Evolutionary conservation across 805 yeast species (phyloP), one percentile per base, ranked within the genome.

Genomic region (Danielozyma ontarioensis): DNA sequence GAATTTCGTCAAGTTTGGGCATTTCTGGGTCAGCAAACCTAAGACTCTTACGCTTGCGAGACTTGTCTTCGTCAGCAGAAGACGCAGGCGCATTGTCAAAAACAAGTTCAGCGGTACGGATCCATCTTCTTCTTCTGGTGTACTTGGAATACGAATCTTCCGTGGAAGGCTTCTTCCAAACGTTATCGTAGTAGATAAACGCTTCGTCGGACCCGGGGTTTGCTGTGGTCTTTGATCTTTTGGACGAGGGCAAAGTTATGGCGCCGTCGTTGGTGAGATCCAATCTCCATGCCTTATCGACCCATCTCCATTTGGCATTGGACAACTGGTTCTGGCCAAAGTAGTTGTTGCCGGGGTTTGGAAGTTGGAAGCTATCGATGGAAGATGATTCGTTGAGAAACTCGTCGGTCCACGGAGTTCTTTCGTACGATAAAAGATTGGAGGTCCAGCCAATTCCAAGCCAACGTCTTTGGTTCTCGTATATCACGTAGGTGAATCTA

Each of bases 361-460:
- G 97, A 36, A 90, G 65, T 53, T 79, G 77, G 59, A 90, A 90
- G 13, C 70, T 61, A 4, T 83, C 93, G 13, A 89, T 80, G 6
- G 88, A 68, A 4, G 83, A 77, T 1, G 86, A 74, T 53, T 88
- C 96, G 57, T 89, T 90, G 41, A 88, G 66, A 51, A 88, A 89
- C 56, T 89, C 97, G 55, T 90, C 98, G 0, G 97, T 89, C 97
- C 97, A 90, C 3, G 97, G 82, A 0, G 95, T 80, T 53, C 98
- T 74, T 61, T 90, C 98, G 53, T 90, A 90, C 31, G 94, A 81
- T 41, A 93, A 70, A 53, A 93, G 69, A 51, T 88, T 88, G 12
- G 94, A 70, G 0, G 97, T 90, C 98, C 98, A 90, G 10, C 98
- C 98, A 47, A 90, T 85, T 11, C 97, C 97, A 25, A 90, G 69